A percentile compares a stretch with the other conserved stretches of the same genome.
Evolutionary conservation across 805 yeast genomes (phyloP).

Genomic region (Candida insectalens): DNA sequence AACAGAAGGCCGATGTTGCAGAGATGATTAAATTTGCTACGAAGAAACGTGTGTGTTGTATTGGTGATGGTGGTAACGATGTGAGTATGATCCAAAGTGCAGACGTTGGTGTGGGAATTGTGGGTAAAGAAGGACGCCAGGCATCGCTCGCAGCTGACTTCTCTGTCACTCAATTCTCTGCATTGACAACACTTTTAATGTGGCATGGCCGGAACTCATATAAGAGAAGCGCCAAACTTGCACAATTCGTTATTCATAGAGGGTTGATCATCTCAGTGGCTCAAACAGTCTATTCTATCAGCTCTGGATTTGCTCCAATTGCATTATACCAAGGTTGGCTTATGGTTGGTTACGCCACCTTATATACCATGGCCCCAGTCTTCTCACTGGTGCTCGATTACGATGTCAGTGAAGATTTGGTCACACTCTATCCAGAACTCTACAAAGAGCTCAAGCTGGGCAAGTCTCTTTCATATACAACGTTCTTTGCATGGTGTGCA

Average conservation of each 20-base stretch:
- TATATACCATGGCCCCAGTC: slow-evolving; percentile 97
- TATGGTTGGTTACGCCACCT: slow-evolving; percentile 97
- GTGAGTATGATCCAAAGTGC: slow-evolving; percentile 99
- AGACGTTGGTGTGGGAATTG: slow-evolving; percentile 98
- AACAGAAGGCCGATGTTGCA: slow-evolving; percentile 96
- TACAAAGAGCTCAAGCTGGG: slow-evolving; percentile 90
- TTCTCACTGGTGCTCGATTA: slow-evolving; percentile 85
- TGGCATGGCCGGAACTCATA: slow-evolving; percentile 99
- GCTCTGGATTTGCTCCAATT: slow-evolving; percentile 84
- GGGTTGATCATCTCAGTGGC: slow-evolving; percentile 91
- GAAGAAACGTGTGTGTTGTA: slow-evolving; percentile 88
- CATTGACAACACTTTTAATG: slow-evolving; percentile 70
- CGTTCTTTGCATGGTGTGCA: slow-evolving; percentile 86
- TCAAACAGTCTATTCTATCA: slow-evolving; percentile 85
- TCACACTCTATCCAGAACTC: slow-evolving; percentile 86
- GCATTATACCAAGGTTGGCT: slow-evolving; percentile 94
- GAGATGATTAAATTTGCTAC: slow-evolving; percentile 66
- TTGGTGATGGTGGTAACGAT: slow-evolving; percentile 99
- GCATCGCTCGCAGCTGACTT: slow-evolving; percentile 97
- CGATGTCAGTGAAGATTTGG: slow-evolving; percentile 84
- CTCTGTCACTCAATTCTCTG: slow-evolving; percentile 85
- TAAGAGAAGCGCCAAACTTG: slow-evolving; percentile 87
- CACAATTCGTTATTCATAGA: slow-evolving; percentile 94
- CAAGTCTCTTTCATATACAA: slow-evolving; percentile 71
- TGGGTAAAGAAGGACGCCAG: slow-evolving; percentile 97